Evolutionary conservation across 306 rosid genomes (phyloP), one percentile per base, ranked within the genome.

Genomic region (Prunus dulcis): DNA sequence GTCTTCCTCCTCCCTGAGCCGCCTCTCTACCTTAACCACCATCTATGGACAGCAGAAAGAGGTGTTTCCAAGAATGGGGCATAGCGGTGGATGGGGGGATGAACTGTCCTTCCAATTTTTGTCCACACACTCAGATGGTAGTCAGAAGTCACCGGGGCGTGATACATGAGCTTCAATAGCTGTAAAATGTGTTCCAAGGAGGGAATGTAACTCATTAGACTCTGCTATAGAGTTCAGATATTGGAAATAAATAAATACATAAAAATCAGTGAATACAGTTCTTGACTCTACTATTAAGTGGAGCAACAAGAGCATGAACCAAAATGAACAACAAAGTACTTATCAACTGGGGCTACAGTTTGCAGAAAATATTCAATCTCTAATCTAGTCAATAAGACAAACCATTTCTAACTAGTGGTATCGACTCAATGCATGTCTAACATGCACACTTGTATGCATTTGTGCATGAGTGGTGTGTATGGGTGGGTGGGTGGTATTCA

Each of bases 111-210:
- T 71, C 95, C 96, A 4, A 94, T 85, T 84, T 84, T 89, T 17
- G 95, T 76, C 98, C 98, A 94, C 52, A 88, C 93, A 20, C 92
- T 94, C 41, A 76, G 94, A 82, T 94, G 97, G 85, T 94, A 94
- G 58, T 87, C 75, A 49, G 98, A 87, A 2, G 93, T 94, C 23
- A 76, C 97, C 3, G 97, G 98, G 55, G 90, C 95, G 27, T 88
- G 91, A 78, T 94, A 92, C 98, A 94, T 94, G 84, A 94, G 92
- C 88, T 94, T 94, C 87, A 94, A 78, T 53, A 94, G 87, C 97
- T 92, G 92, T 27, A 78, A 66, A 6, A 77, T 34, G 68, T 52
- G 65, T 43, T 47, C 68, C 76, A 73, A 57, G 28, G 9, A 72
- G 34, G 41, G 7, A 79, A 32, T 38, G 34, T 6, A 60, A 43